phyloP scores from a whole-genome alignment of 2,329 filamentous ascomycete genomes.

The Aspergillus vadensis region DNA sequence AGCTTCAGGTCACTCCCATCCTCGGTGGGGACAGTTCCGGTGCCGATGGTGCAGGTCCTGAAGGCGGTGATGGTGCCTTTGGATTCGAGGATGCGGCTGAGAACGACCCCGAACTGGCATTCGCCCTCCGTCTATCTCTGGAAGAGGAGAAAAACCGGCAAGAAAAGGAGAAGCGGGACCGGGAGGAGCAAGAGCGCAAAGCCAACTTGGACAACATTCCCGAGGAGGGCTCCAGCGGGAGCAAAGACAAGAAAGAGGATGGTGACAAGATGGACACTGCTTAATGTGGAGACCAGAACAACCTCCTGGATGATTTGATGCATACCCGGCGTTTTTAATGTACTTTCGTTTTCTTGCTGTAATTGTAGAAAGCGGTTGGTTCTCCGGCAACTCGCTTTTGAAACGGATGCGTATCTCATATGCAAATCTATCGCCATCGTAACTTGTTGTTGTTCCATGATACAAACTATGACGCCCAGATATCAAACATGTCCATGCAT shows the following conservation, averaged over 20 bases:
- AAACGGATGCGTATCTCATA: conserved; percentile 10
- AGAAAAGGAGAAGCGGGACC: conserved; percentile 78
- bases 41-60: conserved; percentile 48
- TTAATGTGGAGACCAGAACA: conserved; percentile 47
- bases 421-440: conserved; percentile 14
- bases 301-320: conserved; percentile 34
- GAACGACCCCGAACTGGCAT: conserved; percentile 83
- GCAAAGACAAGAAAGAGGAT: conserved; percentile 56
- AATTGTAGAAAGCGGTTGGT: conserved; percentile 24
- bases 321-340: conserved; percentile 41
- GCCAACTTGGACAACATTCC: conserved; percentile 78
- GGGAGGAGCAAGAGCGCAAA: conserved; percentile 72
- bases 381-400: conserved; percentile 15
- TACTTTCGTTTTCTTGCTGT: conserved; percentile 19
- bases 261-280: conserved; percentile 91
- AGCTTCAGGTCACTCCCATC: conserved; percentile 86
- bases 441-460: neutral
- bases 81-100: conserved; percentile 85
- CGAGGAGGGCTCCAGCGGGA: conserved; percentile 66
- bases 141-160: conserved; percentile 96
- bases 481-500: neutral
- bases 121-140: conserved; percentile 95
- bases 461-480: conserved; percentile 5
- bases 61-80: conserved; percentile 59
- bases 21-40: conserved; percentile 77